Percentiles rank a stretch among this genome's conserved stretches.
These are phyloP conservation scores for Capronia coronata DNA, from an alignment of 2,329 filamentous ascomycete species.

Conservation along the genomic window DNA sequence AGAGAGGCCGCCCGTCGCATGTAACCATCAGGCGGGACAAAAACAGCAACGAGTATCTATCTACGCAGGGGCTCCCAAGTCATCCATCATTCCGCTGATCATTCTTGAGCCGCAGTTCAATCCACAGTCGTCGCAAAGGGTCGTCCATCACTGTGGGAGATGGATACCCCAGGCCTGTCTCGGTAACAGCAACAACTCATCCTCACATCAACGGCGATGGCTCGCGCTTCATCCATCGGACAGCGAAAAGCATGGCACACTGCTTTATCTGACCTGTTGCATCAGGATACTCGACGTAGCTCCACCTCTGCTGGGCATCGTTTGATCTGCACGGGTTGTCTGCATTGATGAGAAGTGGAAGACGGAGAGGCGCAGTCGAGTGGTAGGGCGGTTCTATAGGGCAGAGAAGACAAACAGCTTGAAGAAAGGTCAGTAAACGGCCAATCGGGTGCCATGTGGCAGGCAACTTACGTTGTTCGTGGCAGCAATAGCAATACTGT, in stretches of 20 bases:
- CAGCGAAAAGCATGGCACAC: background rate
- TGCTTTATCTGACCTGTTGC: background rate
- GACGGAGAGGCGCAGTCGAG: conserved; percentile 1
- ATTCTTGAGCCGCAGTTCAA: conserved; percentile 4
- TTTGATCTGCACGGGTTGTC: background rate
- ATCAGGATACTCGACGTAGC: background rate
- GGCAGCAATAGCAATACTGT: conserved; percentile 98
- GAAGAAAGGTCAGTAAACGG: conserved; percentile 3
- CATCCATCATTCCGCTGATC: conserved; percentile 4
- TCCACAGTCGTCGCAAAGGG: background rate
- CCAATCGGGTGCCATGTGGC: background rate
- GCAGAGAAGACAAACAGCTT: conserved; percentile 75
- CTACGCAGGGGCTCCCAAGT: background rate
- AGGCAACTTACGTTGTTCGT: conserved; percentile 86
- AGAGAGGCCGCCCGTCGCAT: background rate
- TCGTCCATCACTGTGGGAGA: background rate
- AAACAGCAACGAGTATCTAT: conserved; percentile 1
- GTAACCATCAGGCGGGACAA: background rate
- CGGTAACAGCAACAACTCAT: background rate
- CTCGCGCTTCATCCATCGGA: background rate
- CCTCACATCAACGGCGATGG: background rate
- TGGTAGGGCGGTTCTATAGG: conserved; percentile 43
- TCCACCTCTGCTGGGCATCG: background rate
- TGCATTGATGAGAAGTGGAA: conserved; percentile 6
- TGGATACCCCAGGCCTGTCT: background rate